Evolutionary conservation across 1,284 basidiomycete species (phyloP), one percentile per base, ranked within the genome.

Genomic region (Chiua sp.): DNA sequence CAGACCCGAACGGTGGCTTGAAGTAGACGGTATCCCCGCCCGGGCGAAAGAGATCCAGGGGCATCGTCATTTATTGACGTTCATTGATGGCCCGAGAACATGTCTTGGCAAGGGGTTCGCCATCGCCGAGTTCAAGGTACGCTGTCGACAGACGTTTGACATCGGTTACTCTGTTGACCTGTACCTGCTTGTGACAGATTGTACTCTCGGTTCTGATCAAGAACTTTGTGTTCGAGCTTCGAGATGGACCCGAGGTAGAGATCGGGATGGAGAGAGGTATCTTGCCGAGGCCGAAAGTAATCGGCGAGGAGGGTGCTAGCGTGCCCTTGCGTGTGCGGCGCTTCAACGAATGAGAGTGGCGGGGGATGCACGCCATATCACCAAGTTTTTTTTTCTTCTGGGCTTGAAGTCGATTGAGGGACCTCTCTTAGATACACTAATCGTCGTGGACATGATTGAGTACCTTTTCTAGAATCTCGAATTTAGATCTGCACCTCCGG

Each of bases 191-290:
- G 4, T 6, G 2, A 16, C 32, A 85, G 84, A 77, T 79, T 8
- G 79, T 80, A 0, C 65, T 86, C 5, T 78, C 76, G 0, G 76
- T 82, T 13, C 69, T 85, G 18, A 76, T 85, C 55, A 76, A 77
- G 39, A 75, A 77, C 59, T 84, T 78, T 63, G 64, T 66, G 6
- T 84, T 85, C 62, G 79, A 81, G 53, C 67, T 84, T n/a, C 72
- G 70, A 0, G 75, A 77, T 61, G 82, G 82, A 4, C 72, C 74
- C 0, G 62, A 70, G 16, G 81, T 79, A 7, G 66, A 67, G 65
- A 76, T 85, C 50, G 78, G 73, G 42, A 61, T 62, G 12, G 73
- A 70, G 18, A 65, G 61, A 8, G 75, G 73, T 4, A 62, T 83
- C n/a, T 61, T 84, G 13, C 71, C 72, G 3, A 68, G 82, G 26